Base-by-base conservation (phyloP, 371 early-diverging fungal genomes). In the Funneliformis caledonium region DNA sequence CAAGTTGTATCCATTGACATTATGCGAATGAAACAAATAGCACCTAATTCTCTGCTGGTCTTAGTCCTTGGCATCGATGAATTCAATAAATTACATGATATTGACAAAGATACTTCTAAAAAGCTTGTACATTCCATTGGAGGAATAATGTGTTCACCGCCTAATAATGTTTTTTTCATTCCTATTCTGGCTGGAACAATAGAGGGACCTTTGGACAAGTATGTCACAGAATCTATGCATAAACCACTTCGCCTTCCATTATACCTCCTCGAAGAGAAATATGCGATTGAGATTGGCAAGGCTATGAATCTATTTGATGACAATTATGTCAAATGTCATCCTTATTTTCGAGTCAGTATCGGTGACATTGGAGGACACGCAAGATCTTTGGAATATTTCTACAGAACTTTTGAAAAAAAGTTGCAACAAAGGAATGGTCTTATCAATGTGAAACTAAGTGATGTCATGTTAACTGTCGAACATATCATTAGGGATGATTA, bases 111-210 rank as follows among this genome's bases (percentile, higher is more conserved):
- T 52, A 7, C 48, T 2, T 72, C 31, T 26, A 72, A 26, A 5
- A 33, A 9, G 1, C 73, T 45, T 56, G 12, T 72, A 72, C 50
- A 72, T 0, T 48, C 6, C 73, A 52, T 52, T 52, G 16, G 52
- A 52, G 52, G 16, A 52, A 7, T 16, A 1, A 52, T 52, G 16
- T 2, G 0, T 52, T 52, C 52, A 52, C 52, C 2, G 50, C 26
- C 0, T 26, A 26, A 26, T 26, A 31, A 72, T 6, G 52, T 72
- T 16, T 72, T 72, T 22, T 47, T 16, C 22, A 12, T 72, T 1
- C 72, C 72, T 1, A 72, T 72, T 22, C 22, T 72, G 22, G 45
- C 72, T 50, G 72, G 52, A n/a, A 72, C 52, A 48, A 72, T 72
- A 0, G 12, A 74, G 33, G 60, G 75, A 19, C 75, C 74, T 74